Evolutionary conservation across 257 asterid genomes (phyloP), one percentile per base, ranked within the genome.

Genomic region (Nemophila menziesii): DNA sequence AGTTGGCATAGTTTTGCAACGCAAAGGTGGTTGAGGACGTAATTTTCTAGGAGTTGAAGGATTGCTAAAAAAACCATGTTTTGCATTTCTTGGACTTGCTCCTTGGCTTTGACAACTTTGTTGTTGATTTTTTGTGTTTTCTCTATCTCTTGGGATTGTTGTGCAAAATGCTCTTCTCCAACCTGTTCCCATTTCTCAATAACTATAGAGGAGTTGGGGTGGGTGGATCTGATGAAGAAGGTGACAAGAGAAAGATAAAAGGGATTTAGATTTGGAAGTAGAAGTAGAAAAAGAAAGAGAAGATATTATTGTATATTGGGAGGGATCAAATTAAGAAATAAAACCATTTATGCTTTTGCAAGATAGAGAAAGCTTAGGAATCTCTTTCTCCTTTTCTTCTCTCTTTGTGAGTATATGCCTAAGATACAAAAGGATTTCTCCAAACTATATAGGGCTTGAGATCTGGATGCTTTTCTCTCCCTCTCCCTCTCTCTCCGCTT

Each of bases 81-180:
- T 71, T 17, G 66, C 16, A 16, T 59, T 63, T 48, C 36, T 60
- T 0, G 57, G 16, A 16, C 57, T 51, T 36, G 63, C 55, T 46
- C 26, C 46, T 46, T 71, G 69, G 9, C 57, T 51, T 37, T 58
- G 46, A 13, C 39, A 20, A 11, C 20, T 58, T 42, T 56, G 61
- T 13, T 51, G 43, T 11, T 61, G 52, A 24, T 46, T 6, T 37
- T 24, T 2, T 1, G 29, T 50, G 40, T 56, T 17, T 12, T 69
- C 68, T 58, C 62, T 63, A 16, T 80, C 85, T 61, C 72, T 69
- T 2, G 81, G 62, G 38, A 75, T 55, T 16, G 89, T 69, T 11
- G 70, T 77, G 70, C 97, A 87, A 53, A 87, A 87, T 16, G 93
- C 95, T 64, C 68, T 87, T 55, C 93, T 80, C 97, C 97, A 87